phyloP scores from a whole-genome alignment of 306 rosid species.

The Ormosia emarginata region DNA sequence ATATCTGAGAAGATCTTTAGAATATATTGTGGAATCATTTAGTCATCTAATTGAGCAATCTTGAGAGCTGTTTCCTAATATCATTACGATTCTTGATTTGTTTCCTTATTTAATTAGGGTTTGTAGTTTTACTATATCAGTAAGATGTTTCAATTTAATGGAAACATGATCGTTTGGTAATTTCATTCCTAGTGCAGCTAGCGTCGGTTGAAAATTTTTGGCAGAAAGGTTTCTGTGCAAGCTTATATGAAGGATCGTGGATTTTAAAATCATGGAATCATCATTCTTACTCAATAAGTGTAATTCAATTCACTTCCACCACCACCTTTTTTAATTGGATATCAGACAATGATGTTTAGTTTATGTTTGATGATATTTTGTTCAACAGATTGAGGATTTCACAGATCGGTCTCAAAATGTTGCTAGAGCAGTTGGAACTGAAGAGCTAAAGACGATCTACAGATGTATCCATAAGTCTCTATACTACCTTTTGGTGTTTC shows the following conservation, averaged over 20 bases:
- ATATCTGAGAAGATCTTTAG: not conserved
- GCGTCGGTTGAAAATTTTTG: constrained; percentile 50
- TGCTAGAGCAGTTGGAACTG: constrained; percentile 38
- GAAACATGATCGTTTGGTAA: constrained; percentile 5
- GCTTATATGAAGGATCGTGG: constrained; percentile 44
- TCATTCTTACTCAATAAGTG: constrained; percentile 23
- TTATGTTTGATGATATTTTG: constrained; percentile 10
- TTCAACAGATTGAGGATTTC: constrained; percentile 50
- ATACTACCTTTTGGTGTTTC: constrained; percentile 1
- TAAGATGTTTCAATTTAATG: constrained; percentile 12
- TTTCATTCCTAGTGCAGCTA: constrained; percentile 36
- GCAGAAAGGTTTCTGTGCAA: constrained; percentile 37
- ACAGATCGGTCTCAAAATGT: constrained; percentile 37
- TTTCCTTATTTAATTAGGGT: not conserved
- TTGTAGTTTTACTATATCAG: not conserved
- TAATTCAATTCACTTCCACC: constrained; percentile 23
- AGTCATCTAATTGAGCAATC: not conserved
- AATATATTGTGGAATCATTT: not conserved
- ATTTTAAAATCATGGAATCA: constrained; percentile 31
- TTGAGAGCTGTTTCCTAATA: not conserved
- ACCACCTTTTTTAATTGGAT: not conserved
- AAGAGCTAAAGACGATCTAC: constrained; percentile 26
- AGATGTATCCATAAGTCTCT: constrained; percentile 32
- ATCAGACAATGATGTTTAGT: not conserved
- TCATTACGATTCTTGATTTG: not conserved